Evolutionary conservation across 176 grass and related monocot genomes (phyloP), one percentile per base, ranked within the genome.

Genomic region (Puccinellia tenuiflora): DNA sequence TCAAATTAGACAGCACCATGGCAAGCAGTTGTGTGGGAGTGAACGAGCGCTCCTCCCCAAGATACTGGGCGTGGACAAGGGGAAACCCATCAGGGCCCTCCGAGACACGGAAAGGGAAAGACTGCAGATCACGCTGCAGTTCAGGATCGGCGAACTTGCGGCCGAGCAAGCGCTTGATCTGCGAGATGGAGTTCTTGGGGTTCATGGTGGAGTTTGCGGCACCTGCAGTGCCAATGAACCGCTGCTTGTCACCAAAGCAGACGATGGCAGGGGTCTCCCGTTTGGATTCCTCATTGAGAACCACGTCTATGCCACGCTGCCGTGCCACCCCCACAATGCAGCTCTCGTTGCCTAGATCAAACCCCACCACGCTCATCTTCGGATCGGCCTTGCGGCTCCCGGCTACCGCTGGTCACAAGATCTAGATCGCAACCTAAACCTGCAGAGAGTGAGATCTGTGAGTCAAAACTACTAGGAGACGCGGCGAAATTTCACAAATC

Each of bases 261-360:
- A 98, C 88, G 64, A 98, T 69, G 25, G 89, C 90, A 1, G 96
- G 96, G 40, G 92, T 98, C 87, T 95, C 96, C 20, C 96, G 88
- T 68, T 95, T 98, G 40, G 92, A 98, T 78, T 95, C 96, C 73
- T 98, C 92, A 25, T 98, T 98, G 79, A 98, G 90, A 3, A 95
- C 91, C 46, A 98, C 92, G 30, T 98, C 96, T 26, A 98, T 94
- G 20, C 92, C 96, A 2, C 96, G 89, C 72, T 95, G 96, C 86
- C 96, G 87, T 9, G 96, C 92, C 3, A 98, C 92, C 0, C 88
- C 96, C 9, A 98, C 90, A 60, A 90, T 95, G 90, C 88, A 91
- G 66, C 89, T 98, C 79, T 94, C 90, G 40, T 95, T 98, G 18
- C 96, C 95, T 0, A 98, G 30, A 40, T 98, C 96, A 67, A 95